Evolutionary conservation across 805 yeast species (phyloP).

Genomic region (Saturnispora gosingensis): DNA sequence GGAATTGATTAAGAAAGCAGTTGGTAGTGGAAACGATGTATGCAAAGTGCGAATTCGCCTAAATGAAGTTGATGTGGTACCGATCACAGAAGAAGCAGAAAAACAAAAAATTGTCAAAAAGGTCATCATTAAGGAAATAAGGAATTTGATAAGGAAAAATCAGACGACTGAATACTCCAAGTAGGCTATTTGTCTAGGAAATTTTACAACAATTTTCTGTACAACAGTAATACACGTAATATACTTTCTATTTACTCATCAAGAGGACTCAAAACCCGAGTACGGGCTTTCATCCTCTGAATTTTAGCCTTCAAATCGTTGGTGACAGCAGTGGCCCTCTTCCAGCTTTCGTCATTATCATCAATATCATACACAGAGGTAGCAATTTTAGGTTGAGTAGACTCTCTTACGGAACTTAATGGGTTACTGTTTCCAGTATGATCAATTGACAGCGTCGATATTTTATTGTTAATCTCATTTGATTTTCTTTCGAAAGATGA

Average conservation of each 20-base stretch:
- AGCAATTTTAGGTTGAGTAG: conserved; percentile 5
- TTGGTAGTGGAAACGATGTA: conserved; percentile 1
- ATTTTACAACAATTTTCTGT: not conserved
- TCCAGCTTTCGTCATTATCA: conserved; percentile 66
- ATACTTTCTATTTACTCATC: not conserved
- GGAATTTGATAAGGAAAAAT: not conserved
- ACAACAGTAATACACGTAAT: not conserved
- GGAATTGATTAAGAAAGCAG: not conserved
- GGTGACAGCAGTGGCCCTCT: conserved; percentile 83
- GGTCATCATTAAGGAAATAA: not conserved
- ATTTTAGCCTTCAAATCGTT: conserved; percentile 77
- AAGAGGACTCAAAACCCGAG: conserved; percentile 18
- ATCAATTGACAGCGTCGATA: conserved; percentile 27
- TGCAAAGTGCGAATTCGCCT: conserved; percentile 5
- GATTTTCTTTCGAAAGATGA: conserved; percentile 8
- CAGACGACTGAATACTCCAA: not conserved
- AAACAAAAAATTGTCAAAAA: not conserved
- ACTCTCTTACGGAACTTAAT: not conserved
- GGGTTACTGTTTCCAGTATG: conserved; percentile 7
- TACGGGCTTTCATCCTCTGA: conserved; percentile 75
- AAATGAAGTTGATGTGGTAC: conserved; percentile 4
- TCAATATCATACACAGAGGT: conserved; percentile 28
- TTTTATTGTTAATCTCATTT: conserved; percentile 25
- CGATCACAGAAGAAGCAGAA: not conserved
- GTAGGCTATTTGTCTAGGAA: not conserved